phyloP scores from a whole-genome alignment of 257 asterid genomes.

The Thymus mandschuricus region DNA sequence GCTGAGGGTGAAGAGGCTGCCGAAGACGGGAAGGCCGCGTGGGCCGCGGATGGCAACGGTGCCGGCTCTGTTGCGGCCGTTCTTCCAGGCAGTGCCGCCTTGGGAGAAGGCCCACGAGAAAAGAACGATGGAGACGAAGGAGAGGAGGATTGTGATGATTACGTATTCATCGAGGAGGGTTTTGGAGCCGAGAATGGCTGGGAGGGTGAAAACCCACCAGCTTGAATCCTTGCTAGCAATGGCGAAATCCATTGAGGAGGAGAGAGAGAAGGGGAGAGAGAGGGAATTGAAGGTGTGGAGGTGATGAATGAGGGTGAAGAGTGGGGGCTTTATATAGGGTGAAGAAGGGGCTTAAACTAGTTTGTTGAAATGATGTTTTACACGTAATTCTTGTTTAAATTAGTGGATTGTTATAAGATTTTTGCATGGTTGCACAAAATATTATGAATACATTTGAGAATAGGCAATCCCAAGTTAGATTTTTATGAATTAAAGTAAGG shows the following conservation, averaged over 20 bases:
- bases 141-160: slow-evolving; percentile 28
- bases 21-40: background rate
- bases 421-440: no score
- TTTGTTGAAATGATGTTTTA: no score
- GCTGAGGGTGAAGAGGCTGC: slow-evolving; percentile 1
- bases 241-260: background rate
- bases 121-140: slow-evolving; percentile 23
- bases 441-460: no score
- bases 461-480: no score
- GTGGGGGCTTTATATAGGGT: background rate
- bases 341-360: background rate
- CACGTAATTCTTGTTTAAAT: no score
- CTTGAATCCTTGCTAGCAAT: slow-evolving; percentile 37
- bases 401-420: no score
- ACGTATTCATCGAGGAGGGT: slow-evolving; percentile 32
- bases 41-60: background rate
- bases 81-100: background rate
- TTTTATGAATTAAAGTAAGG: no score
- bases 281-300: background rate
- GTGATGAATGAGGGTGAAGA: background rate
- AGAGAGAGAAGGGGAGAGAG: background rate
- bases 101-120: background rate
- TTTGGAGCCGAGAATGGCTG: slow-evolving; percentile 40
- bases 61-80: background rate
- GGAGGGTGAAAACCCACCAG: slow-evolving; percentile 53